A percentile compares a stretch with the other conserved stretches of the same genome.
Conservation (phyloP, 2,329 filamentous ascomycete species). For the Cryoendolithus antarcticus region DNA sequence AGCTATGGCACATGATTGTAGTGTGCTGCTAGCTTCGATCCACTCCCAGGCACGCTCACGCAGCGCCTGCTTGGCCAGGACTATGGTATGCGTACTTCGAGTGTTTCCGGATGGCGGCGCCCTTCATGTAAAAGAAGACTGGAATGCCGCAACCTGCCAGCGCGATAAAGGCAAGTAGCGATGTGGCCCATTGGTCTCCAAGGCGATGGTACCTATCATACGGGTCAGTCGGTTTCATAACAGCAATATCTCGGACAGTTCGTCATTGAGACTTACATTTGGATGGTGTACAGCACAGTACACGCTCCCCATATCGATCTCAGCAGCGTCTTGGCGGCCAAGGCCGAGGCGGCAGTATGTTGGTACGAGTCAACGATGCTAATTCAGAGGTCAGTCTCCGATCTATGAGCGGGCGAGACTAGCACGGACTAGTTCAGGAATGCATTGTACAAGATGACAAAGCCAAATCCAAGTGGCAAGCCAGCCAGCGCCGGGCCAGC, state of each 20-base stretch:
- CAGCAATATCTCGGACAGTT: too few relatives aligned
- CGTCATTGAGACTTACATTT: too few relatives aligned
- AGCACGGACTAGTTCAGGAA: conserved; percentile 33
- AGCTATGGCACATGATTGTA: too few relatives aligned
- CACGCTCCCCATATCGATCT: conserved; percentile 25
- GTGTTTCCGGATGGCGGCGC: conserved; percentile 13
- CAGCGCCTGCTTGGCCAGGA: too few relatives aligned
- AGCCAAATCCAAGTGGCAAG: conserved; percentile 39
- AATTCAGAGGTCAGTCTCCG: too few relatives aligned
- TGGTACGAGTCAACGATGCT: conserved; percentile 32
- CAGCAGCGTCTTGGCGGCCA: conserved; percentile 27
- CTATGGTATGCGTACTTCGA: conserved; percentile 38
- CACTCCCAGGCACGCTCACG: too few relatives aligned
- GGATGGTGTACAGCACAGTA: conserved; percentile 26
- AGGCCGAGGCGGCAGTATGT: conserved; percentile 43
- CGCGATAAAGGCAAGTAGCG: conserved; percentile 47
- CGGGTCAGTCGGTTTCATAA: too few relatives aligned
- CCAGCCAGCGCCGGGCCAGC: conserved; percentile 42
- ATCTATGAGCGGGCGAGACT: too few relatives aligned
- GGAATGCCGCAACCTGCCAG: conserved; percentile 36
- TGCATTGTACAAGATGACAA: conserved; percentile 35
- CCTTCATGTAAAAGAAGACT: conserved; percentile 20
- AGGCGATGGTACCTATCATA: conserved; percentile 19
- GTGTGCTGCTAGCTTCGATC: too few relatives aligned
- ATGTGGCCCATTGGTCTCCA: conserved; percentile 28